Evolutionary conservation across 176 grass and related monocot species (phyloP).

Genomic region (Oryza brachyantha): DNA sequence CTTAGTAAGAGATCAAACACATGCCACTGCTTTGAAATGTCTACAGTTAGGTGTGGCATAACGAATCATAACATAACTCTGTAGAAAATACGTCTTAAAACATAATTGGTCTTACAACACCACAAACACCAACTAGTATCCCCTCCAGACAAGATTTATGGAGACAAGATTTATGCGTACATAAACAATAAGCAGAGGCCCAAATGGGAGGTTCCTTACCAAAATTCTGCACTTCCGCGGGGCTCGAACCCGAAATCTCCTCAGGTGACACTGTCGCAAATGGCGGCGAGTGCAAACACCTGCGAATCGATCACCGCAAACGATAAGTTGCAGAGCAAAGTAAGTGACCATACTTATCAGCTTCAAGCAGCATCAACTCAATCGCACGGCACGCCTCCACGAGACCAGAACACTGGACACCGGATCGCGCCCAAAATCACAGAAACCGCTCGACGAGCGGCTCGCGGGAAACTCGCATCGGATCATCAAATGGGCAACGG

Average conservation of each 20-base stretch:
- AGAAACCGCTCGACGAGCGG: not conserved
- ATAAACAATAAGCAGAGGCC: not conserved
- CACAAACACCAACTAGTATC: no score
- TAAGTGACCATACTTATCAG: not conserved
- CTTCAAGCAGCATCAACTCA: not conserved
- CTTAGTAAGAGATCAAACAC: not conserved
- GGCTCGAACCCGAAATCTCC: conserved; percentile 70
- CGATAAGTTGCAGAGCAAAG: not conserved
- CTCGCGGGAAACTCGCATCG: not conserved
- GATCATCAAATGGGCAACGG: not conserved
- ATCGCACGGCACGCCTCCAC: not conserved
- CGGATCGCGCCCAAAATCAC: conserved; percentile 7
- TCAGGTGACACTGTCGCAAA: conserved; percentile 74
- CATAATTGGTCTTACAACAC: no score
- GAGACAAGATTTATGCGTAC: no score
- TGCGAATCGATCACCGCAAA: conserved; percentile 31
- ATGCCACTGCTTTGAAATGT: conserved; percentile 1
- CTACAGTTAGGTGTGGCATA: not conserved
- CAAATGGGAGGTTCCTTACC: conserved; percentile 42
- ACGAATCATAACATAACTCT: no score
- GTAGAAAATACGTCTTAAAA: no score
- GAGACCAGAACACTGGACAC: not conserved
- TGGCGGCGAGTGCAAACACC: conserved; percentile 72
- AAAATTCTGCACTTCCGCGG: conserved; percentile 80
- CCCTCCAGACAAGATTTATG: no score